A percentile compares a stretch with the other conserved stretches of the same genome.
Evolutionary conservation across 345 rosid species (phyloP).

Genomic region (Eucalyptus sp.): DNA sequence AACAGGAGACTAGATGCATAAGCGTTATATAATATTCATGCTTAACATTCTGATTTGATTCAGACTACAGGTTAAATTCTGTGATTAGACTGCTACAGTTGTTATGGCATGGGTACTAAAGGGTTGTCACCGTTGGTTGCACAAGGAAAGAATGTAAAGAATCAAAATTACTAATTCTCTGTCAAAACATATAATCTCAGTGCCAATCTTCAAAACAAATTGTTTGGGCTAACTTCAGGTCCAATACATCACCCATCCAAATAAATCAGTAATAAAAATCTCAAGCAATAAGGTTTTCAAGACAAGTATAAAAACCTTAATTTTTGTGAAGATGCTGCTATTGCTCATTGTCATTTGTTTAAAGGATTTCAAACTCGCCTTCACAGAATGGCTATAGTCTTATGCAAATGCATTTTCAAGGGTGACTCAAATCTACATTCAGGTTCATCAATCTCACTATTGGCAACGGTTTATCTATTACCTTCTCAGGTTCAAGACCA

Average conservation of each 20-base stretch:
- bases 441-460: background rate
- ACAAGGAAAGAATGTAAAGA: background rate
- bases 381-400: background rate
- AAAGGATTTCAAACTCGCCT: background rate
- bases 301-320: background rate
- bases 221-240: background rate
- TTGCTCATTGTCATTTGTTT: background rate
- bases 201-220: background rate
- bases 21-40: background rate
- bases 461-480: background rate
- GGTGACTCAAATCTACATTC: background rate
- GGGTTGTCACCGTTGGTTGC: background rate
- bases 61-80: background rate
- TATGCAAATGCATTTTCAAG: background rate
- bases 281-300: background rate
- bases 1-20: background rate
- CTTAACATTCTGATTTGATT: background rate
- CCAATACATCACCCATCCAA: background rate
- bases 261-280: background rate
- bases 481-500: constrained; percentile 83
- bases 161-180: background rate
- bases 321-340: background rate
- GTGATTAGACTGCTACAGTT: background rate
- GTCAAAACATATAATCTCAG: background rate
- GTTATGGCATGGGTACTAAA: background rate